Conservation (phyloP, 768 basidiomycete species). For the Leucocoprinus sp. region DNA sequence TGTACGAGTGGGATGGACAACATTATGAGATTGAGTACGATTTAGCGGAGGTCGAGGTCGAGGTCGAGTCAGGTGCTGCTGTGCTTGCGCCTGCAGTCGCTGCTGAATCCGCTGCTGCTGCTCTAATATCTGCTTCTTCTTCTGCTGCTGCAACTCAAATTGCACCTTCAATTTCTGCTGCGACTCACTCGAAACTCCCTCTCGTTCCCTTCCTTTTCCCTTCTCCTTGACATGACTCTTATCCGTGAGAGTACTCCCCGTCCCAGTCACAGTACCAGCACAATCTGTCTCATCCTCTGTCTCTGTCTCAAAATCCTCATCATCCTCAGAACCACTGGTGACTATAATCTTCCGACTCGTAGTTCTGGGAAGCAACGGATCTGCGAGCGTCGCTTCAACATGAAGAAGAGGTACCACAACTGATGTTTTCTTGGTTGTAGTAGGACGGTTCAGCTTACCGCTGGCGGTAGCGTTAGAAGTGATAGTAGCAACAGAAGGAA, state of each 20-base stretch:
- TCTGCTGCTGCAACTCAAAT: no score
- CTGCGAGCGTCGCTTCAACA: slow-evolving; percentile 6
- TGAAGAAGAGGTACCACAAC: neutral
- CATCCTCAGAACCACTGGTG: slow-evolving; percentile 1
- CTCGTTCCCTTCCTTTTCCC: no score
- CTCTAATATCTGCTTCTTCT: slow-evolving; percentile 6
- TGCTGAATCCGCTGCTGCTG: slow-evolving; percentile 14
- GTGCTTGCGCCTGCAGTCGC: slow-evolving; percentile 13
- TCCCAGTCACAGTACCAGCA: slow-evolving; percentile 6
- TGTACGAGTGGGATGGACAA: slow-evolving; percentile 14
- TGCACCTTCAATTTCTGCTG: no score
- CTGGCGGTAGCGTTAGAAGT: slow-evolving; percentile 11
- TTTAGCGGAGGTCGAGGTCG: slow-evolving; percentile 14
- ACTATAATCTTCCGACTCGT: slow-evolving; percentile 4
- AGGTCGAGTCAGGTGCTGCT: slow-evolving; percentile 14
- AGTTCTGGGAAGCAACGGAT: slow-evolving; percentile 4
- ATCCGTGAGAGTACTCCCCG: neutral
- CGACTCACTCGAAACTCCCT: neutral
- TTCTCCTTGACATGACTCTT: no score
- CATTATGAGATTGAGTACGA: slow-evolving; percentile 21
- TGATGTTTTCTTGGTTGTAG: neutral
- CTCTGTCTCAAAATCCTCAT: slow-evolving; percentile 9
- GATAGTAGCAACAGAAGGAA: slow-evolving; percentile 13
- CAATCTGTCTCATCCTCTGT: no score
- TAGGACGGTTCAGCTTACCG: slow-evolving; percentile 7